A percentile compares a stretch with the other conserved stretches of the same genome.
Conservation (phyloP, 2,329 filamentous ascomycete genomes). For the Hypocreales sp. region DNA sequence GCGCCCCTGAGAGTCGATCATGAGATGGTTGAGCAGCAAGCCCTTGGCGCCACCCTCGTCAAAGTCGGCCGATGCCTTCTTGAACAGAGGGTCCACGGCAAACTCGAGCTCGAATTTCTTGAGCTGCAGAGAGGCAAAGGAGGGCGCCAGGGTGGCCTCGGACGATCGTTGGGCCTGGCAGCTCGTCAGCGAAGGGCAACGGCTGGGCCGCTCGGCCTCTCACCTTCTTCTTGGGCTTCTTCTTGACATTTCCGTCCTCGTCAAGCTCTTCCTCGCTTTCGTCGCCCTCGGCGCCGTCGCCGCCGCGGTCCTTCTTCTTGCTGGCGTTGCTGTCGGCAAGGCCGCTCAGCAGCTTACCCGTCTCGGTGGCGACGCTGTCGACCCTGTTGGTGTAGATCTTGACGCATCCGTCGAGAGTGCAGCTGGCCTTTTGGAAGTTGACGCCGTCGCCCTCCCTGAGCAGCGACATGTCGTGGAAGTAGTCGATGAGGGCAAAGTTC, state of each 20-base stretch:
- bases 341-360: conserved; percentile 84
- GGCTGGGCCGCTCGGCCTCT: conserved; percentile 5
- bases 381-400: conserved; percentile 99
- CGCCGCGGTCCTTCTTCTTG: conserved; percentile 53
- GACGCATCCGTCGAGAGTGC: conserved; percentile 91
- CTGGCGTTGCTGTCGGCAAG: conserved; percentile 75
- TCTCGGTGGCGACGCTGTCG: conserved; percentile 95
- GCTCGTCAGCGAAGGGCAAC: conserved; percentile 1
- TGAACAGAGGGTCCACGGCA: conserved; percentile 94
- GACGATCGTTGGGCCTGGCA: conserved; percentile 59
- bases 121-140: conserved; percentile 74
- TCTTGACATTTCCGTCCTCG: conserved; percentile 42
- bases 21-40: conserved; percentile 85
- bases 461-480: conserved; percentile 98
- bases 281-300: conserved; percentile 52
- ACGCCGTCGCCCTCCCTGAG: conserved; percentile 92
- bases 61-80: conserved; percentile 95
- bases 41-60: conserved; percentile 97
- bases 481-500: conserved; percentile 99
- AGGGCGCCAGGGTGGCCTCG: conserved; percentile 82
- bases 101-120: conserved; percentile 98
- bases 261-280: conserved; percentile 48
- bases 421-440: conserved; percentile 97
- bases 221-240: conserved; percentile 64
- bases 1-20: conserved; percentile 78